phyloP scores from a whole-genome alignment of 257 asterid species.

The Lavandula angustifolia region DNA sequence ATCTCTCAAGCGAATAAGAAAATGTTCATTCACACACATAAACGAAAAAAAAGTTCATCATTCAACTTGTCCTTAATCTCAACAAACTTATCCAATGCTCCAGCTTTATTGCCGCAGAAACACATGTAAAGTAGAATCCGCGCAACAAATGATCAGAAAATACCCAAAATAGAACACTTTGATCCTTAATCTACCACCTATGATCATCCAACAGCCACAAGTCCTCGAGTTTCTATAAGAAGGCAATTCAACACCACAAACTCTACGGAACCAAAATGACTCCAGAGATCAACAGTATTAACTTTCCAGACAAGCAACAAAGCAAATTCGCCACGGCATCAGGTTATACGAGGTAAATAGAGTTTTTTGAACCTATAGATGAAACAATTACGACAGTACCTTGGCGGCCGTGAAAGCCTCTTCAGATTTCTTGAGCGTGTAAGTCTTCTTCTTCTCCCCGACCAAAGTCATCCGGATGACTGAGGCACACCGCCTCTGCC shows the following conservation, averaged over 20 bases:
- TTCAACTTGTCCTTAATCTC: not conserved
- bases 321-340: not conserved
- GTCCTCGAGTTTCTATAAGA: not conserved
- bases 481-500: constrained; percentile 44
- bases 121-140: not conserved
- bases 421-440: constrained; percentile 80
- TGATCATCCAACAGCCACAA: constrained; percentile 24
- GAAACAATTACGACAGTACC: constrained; percentile 41
- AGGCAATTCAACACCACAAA: constrained; percentile 10
- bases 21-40: not conserved
- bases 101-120: constrained; percentile 1
- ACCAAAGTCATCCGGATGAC: constrained; percentile 66
- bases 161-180: not conserved
- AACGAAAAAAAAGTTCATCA: not conserved
- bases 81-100: constrained; percentile 5
- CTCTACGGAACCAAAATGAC: not conserved
- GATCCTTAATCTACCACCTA: constrained; percentile 16
- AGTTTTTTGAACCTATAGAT: too few relatives aligned
- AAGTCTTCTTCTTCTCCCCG: constrained; percentile 75
- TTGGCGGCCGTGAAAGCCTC: constrained; percentile 94
- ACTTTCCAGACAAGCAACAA: too few relatives aligned
- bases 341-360: too few relatives aligned
- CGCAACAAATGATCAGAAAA: not conserved
- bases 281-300: too few relatives aligned
- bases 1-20: constrained; percentile 5